Conservation (phyloP, 495 filamentous ascomycete species). For the Daldinia caldariorum region DNA sequence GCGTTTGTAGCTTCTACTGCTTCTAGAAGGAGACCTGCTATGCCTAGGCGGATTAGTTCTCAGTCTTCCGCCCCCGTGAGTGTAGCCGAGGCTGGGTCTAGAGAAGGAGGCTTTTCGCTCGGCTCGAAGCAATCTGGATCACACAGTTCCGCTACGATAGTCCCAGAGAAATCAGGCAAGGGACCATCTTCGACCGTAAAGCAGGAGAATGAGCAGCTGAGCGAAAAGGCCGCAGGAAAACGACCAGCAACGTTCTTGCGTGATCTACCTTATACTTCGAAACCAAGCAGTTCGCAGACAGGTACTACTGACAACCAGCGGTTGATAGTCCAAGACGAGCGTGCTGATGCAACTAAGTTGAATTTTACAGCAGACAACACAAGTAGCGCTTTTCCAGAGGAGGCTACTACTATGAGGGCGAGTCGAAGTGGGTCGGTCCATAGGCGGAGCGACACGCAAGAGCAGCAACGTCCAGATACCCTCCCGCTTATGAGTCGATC, state of each 20-base stretch:
- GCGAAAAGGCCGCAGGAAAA: conserved; percentile 54
- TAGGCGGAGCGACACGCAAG: conserved; percentile 38
- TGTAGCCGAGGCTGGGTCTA: conserved; percentile 39
- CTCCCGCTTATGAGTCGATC: conserved; percentile 47
- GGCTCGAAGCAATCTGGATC: conserved; percentile 37
- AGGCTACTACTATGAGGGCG: conserved; percentile 15
- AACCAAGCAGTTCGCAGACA: conserved; percentile 29
- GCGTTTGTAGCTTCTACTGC: conserved; percentile 50
- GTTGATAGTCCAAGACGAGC: conserved; percentile 1
- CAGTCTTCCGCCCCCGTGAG: conserved; percentile 50
- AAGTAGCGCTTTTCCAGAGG: conserved; percentile 11
- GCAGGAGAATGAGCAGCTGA: conserved; percentile 31
- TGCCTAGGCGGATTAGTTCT: conserved; percentile 54
- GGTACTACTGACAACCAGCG: background rate
- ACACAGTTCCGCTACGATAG: conserved; percentile 32
- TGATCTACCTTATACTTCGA: conserved; percentile 27
- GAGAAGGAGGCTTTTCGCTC: conserved; percentile 36
- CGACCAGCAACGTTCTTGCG: conserved; percentile 35
- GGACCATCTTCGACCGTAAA: conserved; percentile 10
- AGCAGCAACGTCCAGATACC: conserved; percentile 26
- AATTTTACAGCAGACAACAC: conserved; percentile 17
- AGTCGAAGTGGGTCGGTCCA: conserved; percentile 31
- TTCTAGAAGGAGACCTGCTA: conserved; percentile 51
- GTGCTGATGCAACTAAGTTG: conserved; percentile 7
- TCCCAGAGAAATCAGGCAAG: conserved; percentile 30